Conservation (phyloP, 2,329 filamentous ascomycete genomes). For the Colletotrichum plurivorum region DNA sequence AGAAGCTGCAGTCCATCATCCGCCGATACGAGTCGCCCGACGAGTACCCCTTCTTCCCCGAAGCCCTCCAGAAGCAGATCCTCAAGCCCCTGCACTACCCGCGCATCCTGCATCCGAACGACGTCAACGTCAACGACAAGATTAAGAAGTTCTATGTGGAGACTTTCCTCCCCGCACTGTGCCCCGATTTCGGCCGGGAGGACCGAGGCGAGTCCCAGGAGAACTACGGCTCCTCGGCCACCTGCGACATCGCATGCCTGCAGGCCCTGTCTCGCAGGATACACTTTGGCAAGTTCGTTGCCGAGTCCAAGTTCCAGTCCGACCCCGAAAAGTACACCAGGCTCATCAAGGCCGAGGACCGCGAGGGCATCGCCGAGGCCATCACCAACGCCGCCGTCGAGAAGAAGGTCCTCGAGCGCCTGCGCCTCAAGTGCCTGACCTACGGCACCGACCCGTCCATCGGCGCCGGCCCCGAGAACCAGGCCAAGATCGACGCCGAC, state of each 20-base stretch:
- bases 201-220: slow-evolving; percentile 90
- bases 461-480: slow-evolving; percentile 65
- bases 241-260: slow-evolving; percentile 89
- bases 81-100: slow-evolving; percentile 93
- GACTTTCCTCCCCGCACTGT: slow-evolving; percentile 86
- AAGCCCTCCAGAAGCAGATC: slow-evolving; percentile 82
- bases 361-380: slow-evolving; percentile 85
- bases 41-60: slow-evolving; percentile 97
- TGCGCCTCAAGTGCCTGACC: slow-evolving; percentile 90
- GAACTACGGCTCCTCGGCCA: slow-evolving; percentile 95
- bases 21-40: slow-evolving; percentile 96
- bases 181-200: slow-evolving; percentile 80
- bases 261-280: slow-evolving; percentile 92
- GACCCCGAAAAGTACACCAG: slow-evolving; percentile 85
- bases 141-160: slow-evolving; percentile 90
- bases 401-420: slow-evolving; percentile 88
- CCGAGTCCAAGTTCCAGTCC: slow-evolving; percentile 92
- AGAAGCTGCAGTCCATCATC: slow-evolving; percentile 91
- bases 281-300: slow-evolving; percentile 98
- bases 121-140: slow-evolving; percentile 90
- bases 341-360: slow-evolving; percentile 86
- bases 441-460: slow-evolving; percentile 92
- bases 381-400: slow-evolving; percentile 93
- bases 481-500: slow-evolving; percentile 90
- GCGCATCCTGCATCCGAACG: slow-evolving; percentile 86